Percentiles rank a stretch among this genome's conserved stretches.
phyloP scores from a whole-genome alignment of 352 stramenopile species.

The Pythium sp. region DNA sequence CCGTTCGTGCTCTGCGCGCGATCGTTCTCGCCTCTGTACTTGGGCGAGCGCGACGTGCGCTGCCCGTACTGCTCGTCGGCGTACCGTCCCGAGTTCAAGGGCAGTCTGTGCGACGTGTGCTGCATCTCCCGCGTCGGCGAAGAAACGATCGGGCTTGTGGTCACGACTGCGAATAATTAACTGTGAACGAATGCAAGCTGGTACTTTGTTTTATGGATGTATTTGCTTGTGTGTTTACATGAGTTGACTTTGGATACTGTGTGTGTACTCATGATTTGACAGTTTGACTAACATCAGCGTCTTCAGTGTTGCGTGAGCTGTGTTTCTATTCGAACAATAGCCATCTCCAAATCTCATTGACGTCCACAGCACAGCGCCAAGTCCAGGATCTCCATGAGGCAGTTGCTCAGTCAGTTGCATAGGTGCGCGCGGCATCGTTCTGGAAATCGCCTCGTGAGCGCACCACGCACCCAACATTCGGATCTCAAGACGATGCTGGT shows the following conservation, averaged over 20 bases:
- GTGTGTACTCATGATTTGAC: neutral
- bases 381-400: neutral
- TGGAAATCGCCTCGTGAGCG: neutral
- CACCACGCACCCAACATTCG: too few species aligned
- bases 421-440: neutral
- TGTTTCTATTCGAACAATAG: neutral
- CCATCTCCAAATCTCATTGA: neutral
- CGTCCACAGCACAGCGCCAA: neutral
- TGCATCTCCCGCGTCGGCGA: constrained; percentile 91
- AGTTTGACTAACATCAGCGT: neutral
- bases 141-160: constrained; percentile 95
- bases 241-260: neutral
- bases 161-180: constrained; percentile 41
- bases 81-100: constrained; percentile 88
- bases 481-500: constrained; percentile 5
- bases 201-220: neutral
- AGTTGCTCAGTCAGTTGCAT: neutral
- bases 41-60: constrained; percentile 83
- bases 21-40: constrained; percentile 95
- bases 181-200: neutral
- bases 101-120: constrained; percentile 92
- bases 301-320: neutral
- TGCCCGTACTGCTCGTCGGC: constrained; percentile 95
- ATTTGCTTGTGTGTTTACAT: neutral
- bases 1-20: constrained; percentile 95